A percentile compares a stretch with the other conserved stretches of the same genome.
Evolutionary conservation across 2,329 filamentous ascomycete species (phyloP).

Genomic region (Microascus cirrosus): DNA sequence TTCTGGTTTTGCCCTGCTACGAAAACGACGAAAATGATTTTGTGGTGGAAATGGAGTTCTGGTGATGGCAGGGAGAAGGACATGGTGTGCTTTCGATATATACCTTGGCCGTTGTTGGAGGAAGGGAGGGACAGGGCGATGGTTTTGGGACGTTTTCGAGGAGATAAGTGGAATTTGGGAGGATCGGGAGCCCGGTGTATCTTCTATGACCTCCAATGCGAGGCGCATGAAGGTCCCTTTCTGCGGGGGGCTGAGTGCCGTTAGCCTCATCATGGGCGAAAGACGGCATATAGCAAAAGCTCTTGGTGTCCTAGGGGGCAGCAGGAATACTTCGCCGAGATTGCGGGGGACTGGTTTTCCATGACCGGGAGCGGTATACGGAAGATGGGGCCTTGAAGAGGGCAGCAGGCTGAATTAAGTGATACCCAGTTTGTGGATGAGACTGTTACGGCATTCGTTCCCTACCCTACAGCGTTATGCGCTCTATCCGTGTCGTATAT

Average conservation of each 20-base stretch:
- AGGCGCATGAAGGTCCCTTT: neutral
- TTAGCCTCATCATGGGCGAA: neutral
- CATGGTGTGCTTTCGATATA: neutral
- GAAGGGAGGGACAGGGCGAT: neutral
- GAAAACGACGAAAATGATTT: neutral
- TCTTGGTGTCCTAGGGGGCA: neutral
- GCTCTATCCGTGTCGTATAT: neutral
- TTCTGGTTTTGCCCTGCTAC: slow-evolving; percentile 11
- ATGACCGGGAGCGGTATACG: neutral
- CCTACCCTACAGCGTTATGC: neutral
- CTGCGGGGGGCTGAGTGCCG: neutral
- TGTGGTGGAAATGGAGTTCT: neutral
- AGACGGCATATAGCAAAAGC: neutral
- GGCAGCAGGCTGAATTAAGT: slow-evolving; percentile 1
- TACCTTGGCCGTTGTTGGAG: neutral
- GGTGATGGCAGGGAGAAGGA: neutral
- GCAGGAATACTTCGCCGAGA: too few relatives aligned
- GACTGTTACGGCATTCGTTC: neutral
- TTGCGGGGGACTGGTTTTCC: too few relatives aligned
- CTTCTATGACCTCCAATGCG: neutral
- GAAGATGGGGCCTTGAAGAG: neutral
- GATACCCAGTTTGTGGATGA: slow-evolving; percentile 1
- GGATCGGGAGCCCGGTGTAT: neutral
- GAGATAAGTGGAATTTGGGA: neutral
- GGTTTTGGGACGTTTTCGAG: neutral